These are phyloP conservation scores for Jaenimonas drosophilae DNA, from an alignment of 208 protist genomes.

Conservation along the genomic window DNA sequence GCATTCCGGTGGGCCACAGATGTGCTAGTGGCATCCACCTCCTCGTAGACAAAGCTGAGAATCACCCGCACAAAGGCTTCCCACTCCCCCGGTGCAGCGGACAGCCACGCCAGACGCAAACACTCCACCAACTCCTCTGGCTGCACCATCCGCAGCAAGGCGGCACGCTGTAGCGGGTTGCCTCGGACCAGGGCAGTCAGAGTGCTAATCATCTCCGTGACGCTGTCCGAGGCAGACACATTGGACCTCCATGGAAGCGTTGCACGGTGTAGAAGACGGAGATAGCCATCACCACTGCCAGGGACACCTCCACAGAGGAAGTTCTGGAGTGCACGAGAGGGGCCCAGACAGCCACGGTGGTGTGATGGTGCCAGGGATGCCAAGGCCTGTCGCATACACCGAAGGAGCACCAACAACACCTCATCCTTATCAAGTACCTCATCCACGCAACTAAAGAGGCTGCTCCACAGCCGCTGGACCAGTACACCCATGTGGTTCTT, in stretches of 20 bases:
- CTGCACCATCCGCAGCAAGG: conserved; percentile 14
- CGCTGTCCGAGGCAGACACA: conserved; percentile 8
- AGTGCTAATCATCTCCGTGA: conserved; percentile 16
- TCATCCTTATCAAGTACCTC: conserved; percentile 8
- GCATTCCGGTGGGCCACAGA: no score
- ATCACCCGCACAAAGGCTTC: conserved; percentile 12
- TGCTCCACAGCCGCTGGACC: no score
- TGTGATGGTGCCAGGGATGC: conserved; percentile 3
- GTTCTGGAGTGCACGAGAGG: conserved; percentile 30
- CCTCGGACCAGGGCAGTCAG: conserved; percentile 15
- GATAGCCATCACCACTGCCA: conserved; percentile 17
- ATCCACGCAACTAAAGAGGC: conserved; percentile 1
- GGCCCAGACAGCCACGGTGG: conserved; percentile 2
- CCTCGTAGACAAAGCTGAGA: conserved; percentile 24
- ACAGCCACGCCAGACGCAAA: conserved; percentile 24
- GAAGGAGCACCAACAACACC: conserved; percentile 20
- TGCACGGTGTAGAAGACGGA: conserved; percentile 33
- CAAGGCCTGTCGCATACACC: conserved; percentile 20
- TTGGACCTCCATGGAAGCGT: conserved; percentile 31
- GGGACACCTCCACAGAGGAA: conserved; percentile 10
- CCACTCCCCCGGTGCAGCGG: conserved; percentile 14
- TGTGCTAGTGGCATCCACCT: no score
- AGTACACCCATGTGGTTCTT: no score
- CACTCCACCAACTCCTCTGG: conserved; percentile 16
- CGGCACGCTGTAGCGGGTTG: conserved; percentile 11